Base-by-base conservation (phyloP, 176 grass and related monocot genomes). In the Areca catechu region DNA sequence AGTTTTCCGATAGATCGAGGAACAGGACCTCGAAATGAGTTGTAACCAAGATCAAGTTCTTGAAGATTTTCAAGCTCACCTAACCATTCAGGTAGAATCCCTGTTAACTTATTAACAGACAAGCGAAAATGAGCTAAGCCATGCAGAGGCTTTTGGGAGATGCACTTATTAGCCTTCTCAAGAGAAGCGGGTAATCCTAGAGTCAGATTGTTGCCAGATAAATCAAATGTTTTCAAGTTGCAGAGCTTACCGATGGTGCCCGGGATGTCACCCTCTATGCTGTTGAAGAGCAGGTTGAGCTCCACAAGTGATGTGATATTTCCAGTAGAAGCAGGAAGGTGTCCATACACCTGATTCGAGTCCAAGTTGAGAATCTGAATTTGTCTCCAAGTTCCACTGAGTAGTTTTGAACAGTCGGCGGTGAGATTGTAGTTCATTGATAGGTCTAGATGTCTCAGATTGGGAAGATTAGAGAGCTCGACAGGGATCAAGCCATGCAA, bases 231-330 rank as follows among this genome's bases (percentile, higher is more conserved):
- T 24, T 68, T 15, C 24, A 83, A 21, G 22, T 53, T 73, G 4
- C 63, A 76, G 61, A 80, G 72, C 22, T 85, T 85, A 71, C 82
- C 67, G 4, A 85, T 28, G 27, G 27, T 5, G 24, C 12, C 80
- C 65, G 1, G 71, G 62, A 23, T 28, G 27, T 5, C 27, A 4
- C 27, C 27, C 27, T 28, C 27, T 12, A 61, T 61, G 29, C 48
- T 15, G 47, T 61, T 61, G n/a, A 19, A 61, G 29, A 61, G 22
- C 10, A 61, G 59, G 29, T 61, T 21, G 59, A 61, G 59, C 59
- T 61, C 59, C 3, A 48, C 24, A 34, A 61, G 59, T 14, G 29
- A 48, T 12, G 59, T 20, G n/a, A 61, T 61, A 19, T 61, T 61
- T 21, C 59, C 59, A 61, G 48, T 19, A n/a, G 59, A 61, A 61